Evolutionary conservation across 306 rosid genomes (phyloP).

Genomic region (Medicago lupulina): DNA sequence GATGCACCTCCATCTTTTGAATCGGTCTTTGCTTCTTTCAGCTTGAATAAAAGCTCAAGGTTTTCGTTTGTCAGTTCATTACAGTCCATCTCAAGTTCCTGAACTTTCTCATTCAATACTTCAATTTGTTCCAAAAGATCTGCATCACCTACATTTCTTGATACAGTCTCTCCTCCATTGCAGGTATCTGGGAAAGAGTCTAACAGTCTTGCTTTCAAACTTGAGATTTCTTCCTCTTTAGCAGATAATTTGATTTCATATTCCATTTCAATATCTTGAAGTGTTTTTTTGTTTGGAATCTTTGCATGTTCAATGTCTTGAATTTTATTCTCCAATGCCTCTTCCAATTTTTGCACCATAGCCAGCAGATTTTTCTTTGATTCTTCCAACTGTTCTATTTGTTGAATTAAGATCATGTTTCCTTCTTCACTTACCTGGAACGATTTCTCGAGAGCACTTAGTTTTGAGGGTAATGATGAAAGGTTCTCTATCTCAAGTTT

Average conservation of each 20-base stretch:
- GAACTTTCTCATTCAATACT: constrained; percentile 71
- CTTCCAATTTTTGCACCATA: constrained; percentile 65
- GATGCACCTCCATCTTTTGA: constrained; percentile 44
- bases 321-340: constrained; percentile 62
- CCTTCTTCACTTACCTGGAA: constrained; percentile 53
- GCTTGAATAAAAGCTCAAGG: constrained; percentile 86
- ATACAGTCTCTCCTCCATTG: constrained; percentile 45
- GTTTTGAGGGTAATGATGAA: constrained; percentile 54
- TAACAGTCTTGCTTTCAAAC: constrained; percentile 50
- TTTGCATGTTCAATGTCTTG: constrained; percentile 45
- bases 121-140: constrained; percentile 66
- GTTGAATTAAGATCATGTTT: constrained; percentile 53
- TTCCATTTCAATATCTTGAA: constrained; percentile 53
- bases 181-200: constrained; percentile 54
- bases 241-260: constrained; percentile 51
- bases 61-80: constrained; percentile 94
- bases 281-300: constrained; percentile 46
- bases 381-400: constrained; percentile 68
- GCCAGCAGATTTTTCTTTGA: constrained; percentile 63
- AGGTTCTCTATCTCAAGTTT: constrained; percentile 68
- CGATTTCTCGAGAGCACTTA: constrained; percentile 56
- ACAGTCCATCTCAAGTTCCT: constrained; percentile 93
- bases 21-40: constrained; percentile 67
- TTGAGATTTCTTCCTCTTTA: constrained; percentile 63
- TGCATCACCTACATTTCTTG: constrained; percentile 53